These are phyloP conservation scores for Sugiyamaella pinicola DNA, from an alignment of 1,139 yeast species.

Conservation along the genomic window DNA sequence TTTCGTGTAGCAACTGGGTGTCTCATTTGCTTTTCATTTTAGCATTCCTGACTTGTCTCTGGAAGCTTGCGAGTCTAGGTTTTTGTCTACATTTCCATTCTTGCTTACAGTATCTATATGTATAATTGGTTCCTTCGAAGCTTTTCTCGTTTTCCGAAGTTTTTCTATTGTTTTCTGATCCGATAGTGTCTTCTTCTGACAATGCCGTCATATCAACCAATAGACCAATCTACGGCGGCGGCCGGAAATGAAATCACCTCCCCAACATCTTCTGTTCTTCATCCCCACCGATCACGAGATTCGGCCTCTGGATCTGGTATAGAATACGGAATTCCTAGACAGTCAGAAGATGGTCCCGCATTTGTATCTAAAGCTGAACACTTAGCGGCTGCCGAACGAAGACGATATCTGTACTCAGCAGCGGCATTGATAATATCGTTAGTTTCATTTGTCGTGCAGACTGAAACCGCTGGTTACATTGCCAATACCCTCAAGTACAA, in stretches of 20 bases:
- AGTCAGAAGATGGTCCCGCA: background rate
- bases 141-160: too few relatives aligned
- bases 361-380: background rate
- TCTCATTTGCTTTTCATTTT: too few relatives aligned
- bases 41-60: too few relatives aligned
- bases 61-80: too few relatives aligned
- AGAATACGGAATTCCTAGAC: background rate
- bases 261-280: background rate
- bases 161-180: too few relatives aligned
- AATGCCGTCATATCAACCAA: conserved; percentile 5
- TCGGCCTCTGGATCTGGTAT: background rate
- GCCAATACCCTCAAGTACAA: conserved; percentile 58
- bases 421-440: conserved; percentile 62
- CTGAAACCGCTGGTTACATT: conserved; percentile 76
- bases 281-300: background rate
- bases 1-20: too few relatives aligned
- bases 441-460: conserved; percentile 70
- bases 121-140: too few relatives aligned
- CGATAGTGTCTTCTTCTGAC: background rate
- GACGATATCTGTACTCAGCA: conserved; percentile 44
- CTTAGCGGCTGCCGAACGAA: conserved; percentile 17
- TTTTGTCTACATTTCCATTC: too few relatives aligned
- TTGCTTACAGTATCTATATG: too few relatives aligned
- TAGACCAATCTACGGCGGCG: background rate
- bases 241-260: background rate